Conservation (phyloP, 306 rosid species). For the Dalbergia cochinchinensis region DNA sequence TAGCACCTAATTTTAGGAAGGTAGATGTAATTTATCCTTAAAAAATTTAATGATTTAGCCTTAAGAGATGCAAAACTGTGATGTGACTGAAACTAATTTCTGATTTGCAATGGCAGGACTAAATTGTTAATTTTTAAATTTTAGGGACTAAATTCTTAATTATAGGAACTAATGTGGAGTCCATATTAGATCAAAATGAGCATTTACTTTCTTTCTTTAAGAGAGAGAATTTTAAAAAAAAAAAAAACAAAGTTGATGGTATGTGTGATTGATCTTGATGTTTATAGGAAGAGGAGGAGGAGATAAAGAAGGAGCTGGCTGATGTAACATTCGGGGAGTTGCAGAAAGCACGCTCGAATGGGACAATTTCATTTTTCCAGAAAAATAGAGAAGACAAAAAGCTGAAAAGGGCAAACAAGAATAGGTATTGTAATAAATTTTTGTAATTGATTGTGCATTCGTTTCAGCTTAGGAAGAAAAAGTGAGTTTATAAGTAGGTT, state of each 20-base stretch:
- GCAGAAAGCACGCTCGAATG: constrained; percentile 82
- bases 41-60: no score
- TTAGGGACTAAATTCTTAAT: no score
- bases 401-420: constrained; percentile 75
- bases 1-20: no score
- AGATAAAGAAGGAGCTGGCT: constrained; percentile 79
- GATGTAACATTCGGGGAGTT: constrained; percentile 87
- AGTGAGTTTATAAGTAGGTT: not conserved
- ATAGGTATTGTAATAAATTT: constrained; percentile 57
- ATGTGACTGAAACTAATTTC: no score
- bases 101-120: no score
- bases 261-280: constrained; percentile 9
- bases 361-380: constrained; percentile 58
- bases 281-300: constrained; percentile 74
- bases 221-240: not conserved
- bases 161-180: no score
- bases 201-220: no score
- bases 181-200: no score
- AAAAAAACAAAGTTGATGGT: not conserved
- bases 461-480: not conserved
- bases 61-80: no score
- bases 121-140: no score
- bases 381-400: constrained; percentile 62
- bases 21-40: no score
- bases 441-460: not conserved